A percentile compares a stretch with the other conserved stretches of the same genome.
Conservation (phyloP, 345 rosid genomes). For the Rhodamnia rubescens region DNA sequence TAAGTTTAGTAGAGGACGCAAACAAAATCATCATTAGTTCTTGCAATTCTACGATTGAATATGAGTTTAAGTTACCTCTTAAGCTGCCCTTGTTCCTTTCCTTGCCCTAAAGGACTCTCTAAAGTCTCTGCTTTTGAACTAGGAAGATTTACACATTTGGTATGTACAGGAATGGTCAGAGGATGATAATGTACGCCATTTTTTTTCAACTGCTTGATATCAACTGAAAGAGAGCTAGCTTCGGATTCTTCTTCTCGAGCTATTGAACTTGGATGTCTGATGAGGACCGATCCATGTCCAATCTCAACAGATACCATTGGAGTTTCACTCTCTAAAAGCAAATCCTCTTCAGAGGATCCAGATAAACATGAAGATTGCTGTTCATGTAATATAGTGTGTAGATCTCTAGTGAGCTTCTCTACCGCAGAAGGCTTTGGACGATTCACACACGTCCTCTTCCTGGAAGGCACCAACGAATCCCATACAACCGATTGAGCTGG, state of each 20-base stretch:
- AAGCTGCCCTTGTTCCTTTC: slow-evolving; percentile 43
- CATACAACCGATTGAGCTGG: slow-evolving; percentile 80
- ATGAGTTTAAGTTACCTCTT: slow-evolving; percentile 37
- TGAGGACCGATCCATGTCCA: slow-evolving; percentile 92
- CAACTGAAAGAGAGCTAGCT: slow-evolving; percentile 88
- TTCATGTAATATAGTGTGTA: slow-evolving; percentile 80
- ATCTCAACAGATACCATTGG: slow-evolving; percentile 96
- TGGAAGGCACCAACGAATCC: slow-evolving; percentile 83
- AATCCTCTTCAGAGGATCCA: slow-evolving; percentile 82
- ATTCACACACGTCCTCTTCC: slow-evolving; percentile 78
- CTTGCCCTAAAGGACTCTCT: slow-evolving; percentile 28
- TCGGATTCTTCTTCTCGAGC: slow-evolving; percentile 96
- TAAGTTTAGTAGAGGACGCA: not conserved
- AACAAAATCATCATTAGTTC: not conserved
- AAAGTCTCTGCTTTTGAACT: slow-evolving; percentile 18
- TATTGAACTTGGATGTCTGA: slow-evolving; percentile 66
- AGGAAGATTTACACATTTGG: slow-evolving; percentile 16
- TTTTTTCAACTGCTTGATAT: slow-evolving; percentile 41
- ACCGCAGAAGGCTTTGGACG: slow-evolving; percentile 82
- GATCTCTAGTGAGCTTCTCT: slow-evolving; percentile 86
- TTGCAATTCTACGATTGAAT: not conserved
- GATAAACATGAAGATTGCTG: slow-evolving; percentile 89
- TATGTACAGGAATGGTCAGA: slow-evolving; percentile 27
- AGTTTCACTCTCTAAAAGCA: slow-evolving; percentile 79
- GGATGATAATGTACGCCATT: slow-evolving; percentile 60